Percentiles rank a stretch among this genome's conserved stretches.
Evolutionary conservation across 805 yeast species (phyloP).

Genomic region (Priceomyces castillae): DNA sequence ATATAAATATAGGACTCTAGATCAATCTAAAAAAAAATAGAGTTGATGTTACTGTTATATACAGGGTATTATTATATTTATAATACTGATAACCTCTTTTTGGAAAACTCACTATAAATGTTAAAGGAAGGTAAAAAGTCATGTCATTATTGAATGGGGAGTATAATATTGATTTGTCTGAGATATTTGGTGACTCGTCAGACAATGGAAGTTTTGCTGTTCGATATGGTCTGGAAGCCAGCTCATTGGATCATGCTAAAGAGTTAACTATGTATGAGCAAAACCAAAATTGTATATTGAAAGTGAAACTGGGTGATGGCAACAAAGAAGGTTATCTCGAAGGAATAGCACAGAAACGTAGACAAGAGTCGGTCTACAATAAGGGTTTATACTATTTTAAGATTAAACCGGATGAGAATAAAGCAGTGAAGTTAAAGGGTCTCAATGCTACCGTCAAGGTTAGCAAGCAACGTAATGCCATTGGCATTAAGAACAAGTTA

Average conservation of each 20-base stretch:
- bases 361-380: constrained; percentile 11
- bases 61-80: background rate
- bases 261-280: constrained; percentile 34
- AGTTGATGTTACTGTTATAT: background rate
- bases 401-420: constrained; percentile 13
- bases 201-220: constrained; percentile 20
- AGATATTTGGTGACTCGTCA: constrained; percentile 11
- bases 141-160: constrained; percentile 36
- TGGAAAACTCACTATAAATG: background rate
- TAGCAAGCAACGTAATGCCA: constrained; percentile 36
- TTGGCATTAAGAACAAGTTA: constrained; percentile 24
- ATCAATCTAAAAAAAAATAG: background rate
- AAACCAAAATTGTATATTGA: constrained; percentile 31
- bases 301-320: constrained; percentile 23
- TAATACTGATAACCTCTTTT: background rate
- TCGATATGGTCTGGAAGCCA: constrained; percentile 42
- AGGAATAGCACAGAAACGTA: constrained; percentile 33
- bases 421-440: constrained; percentile 21
- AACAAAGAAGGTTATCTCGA: constrained; percentile 34
- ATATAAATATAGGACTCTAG: too few relatives aligned
- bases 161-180: constrained; percentile 39
- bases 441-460: constrained; percentile 33
- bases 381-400: constrained; percentile 32
- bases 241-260: constrained; percentile 36
- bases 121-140: background rate